Base-by-base conservation (phyloP, 225 moss, liverwort and hornwort genomes). In the Pseudoscleropodium purum region DNA sequence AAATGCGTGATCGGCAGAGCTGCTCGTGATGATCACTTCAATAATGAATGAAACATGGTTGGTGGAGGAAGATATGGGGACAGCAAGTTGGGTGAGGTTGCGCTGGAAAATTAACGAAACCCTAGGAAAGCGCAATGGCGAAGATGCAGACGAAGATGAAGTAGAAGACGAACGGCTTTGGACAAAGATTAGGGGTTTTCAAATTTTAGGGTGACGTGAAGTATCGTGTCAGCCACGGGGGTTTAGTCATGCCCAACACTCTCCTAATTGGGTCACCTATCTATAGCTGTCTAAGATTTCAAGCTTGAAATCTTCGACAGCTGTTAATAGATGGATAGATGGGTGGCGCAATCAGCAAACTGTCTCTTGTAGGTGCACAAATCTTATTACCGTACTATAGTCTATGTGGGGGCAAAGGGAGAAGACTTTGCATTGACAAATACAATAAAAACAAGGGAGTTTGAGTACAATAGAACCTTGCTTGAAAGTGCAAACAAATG, bases 401-500 rank as follows among this genome's bases (percentile, higher is more conserved):
- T 47, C 9, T 47, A 47, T 10, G 9, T 47, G 47, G 47, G 12
- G 7, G 4, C 1, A 8, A 26, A 8, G 8, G 0, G 5, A 26
- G 15, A 26, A 15, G 8, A 15, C 15, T 72, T 41, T 41, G 15
- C 15, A 29, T 29, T 16, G 10, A 73, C 9, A 73, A 73, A 43
- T 3, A 2, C 5, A 60, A 4, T 45, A 30, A 6, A 1, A 45
- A 3, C 0, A 0, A 17, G 1, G 2, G 18, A 45, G 1, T 45
- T 45, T 45, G 4, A 75, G 2, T 47, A 57, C 9, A 21, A 20
- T 59, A 31, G 4, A 43, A 30, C 1, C 6, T 31, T 18, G 11
- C 3, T 75, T 49, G 11, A 75, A 47, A 47, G 18, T 29, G 19
- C 7, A 20, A 75, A 20, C 6, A 49, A 51, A 4, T 20, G 3